A percentile compares a stretch with the other conserved stretches of the same genome.
Evolutionary conservation across 2,329 filamentous ascomycete species (phyloP).

Genomic region (Aspergillus phoenicis): DNA sequence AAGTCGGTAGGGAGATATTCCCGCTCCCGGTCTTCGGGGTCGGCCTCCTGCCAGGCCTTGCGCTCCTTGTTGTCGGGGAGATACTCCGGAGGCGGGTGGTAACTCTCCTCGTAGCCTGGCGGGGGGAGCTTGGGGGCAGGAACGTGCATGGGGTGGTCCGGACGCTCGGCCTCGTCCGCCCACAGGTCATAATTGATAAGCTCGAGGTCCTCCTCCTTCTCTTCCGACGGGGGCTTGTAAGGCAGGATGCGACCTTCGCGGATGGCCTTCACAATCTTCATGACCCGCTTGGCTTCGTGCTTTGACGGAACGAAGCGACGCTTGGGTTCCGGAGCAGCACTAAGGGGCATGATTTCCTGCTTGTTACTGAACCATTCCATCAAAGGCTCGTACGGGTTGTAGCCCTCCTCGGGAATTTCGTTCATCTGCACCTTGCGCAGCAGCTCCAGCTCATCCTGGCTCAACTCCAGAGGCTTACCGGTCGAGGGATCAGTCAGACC

Average conservation of each 20-base stretch:
- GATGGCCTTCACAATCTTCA: constrained; percentile 96
- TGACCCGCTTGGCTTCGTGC: constrained; percentile 92
- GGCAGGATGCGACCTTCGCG: constrained; percentile 91
- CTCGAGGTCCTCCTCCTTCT: constrained; percentile 72
- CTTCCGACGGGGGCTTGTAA: constrained; percentile 75
- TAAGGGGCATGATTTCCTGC: constrained; percentile 91
- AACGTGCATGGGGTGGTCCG: constrained; percentile 90
- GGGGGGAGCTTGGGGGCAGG: constrained; percentile 91
- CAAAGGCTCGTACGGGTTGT: constrained; percentile 91
- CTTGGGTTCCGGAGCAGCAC: constrained; percentile 93
- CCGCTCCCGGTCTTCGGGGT: constrained; percentile 87
- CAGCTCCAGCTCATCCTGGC: constrained; percentile 83
- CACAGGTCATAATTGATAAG: constrained; percentile 84
- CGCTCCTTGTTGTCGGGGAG: constrained; percentile 83
- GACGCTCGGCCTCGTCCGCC: constrained; percentile 83
- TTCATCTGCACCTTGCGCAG: constrained; percentile 86
- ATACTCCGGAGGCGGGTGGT: constrained; percentile 94
- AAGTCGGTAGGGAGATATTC: constrained; percentile 84
- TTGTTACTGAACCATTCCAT: constrained; percentile 93
- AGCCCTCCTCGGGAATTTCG: constrained; percentile 81
- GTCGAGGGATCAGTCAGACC: constrained; percentile 92
- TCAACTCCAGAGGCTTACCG: constrained; percentile 87
- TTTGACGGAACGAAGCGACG: constrained; percentile 94
- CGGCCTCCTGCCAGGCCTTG: constrained; percentile 78
- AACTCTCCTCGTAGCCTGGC: constrained; percentile 92